Base-by-base conservation (phyloP, 179 eudicot genomes). In the Amaranthus tricolor region DNA sequence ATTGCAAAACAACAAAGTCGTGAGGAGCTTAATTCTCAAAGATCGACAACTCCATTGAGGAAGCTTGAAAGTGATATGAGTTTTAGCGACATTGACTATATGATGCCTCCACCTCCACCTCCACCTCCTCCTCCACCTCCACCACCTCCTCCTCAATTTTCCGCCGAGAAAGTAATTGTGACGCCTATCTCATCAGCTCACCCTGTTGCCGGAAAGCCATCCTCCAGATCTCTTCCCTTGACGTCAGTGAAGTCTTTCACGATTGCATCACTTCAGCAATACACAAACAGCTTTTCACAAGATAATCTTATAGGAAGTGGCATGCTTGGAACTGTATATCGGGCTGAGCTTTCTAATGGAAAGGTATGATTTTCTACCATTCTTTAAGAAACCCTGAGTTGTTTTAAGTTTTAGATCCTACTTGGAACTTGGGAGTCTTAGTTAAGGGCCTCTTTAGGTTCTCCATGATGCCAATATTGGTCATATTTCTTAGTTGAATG, bases 321-420 rank as follows among this genome's bases (percentile, higher is more conserved):
- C 84, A 96, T 91, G 98, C 89, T 96, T 59, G 99, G 99, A 76
- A 91, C 82, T 86, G 98, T 96, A 21, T 96, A 93, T 74, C 82
- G 88, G 73, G 98, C 94, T 17, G 91, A 91, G 80, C 90, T 89
- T 70, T 91, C 99, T 7, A 76, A 85, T 72, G 96, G 96, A 71
- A 87, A 88, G 97, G 99, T 96, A 89, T 50, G 73, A 55, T 10
- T 12, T 54, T 70, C 63, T 62, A 43, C 59, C 65, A 12, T 10
- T 2, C 47, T n/a, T n/a, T 49, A 9, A 45, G 49, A 0, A 15
- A 14, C 61, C 3, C 11, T 51, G 54, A 24, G 12, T 44, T 51
- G 20, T 16, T 19, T 19, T 45, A 3, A 43, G 43, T 17, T 78
- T 52, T 58, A 19, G 66, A 21, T n/a, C 6, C 16, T 9, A 3